Evolutionary conservation across 306 rosid species (phyloP).

Genomic region (Prunus persica): DNA sequence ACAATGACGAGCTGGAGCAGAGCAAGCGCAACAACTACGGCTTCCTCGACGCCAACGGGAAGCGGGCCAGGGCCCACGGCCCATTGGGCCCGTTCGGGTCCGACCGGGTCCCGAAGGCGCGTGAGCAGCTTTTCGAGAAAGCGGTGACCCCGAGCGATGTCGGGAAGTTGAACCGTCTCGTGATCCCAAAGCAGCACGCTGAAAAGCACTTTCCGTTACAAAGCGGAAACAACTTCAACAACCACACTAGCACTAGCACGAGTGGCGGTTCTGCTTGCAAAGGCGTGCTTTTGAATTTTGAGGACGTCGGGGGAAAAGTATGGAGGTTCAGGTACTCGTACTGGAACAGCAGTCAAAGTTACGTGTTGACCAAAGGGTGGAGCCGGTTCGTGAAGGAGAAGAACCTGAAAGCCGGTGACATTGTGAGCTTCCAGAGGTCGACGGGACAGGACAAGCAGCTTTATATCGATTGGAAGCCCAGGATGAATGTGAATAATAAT

Average conservation of each 20-base stretch:
- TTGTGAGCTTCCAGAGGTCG: slow-evolving; percentile 68
- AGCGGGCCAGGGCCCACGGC: neutral
- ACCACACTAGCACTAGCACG: neutral
- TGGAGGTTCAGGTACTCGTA: slow-evolving; percentile 97
- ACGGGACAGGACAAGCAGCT: slow-evolving; percentile 75
- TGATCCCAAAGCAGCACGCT: slow-evolving; percentile 95
- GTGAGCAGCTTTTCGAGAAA: slow-evolving; percentile 81
- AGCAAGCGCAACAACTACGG: slow-evolving; percentile 62
- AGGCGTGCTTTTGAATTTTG: slow-evolving; percentile 70
- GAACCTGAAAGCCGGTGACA: slow-evolving; percentile 82
- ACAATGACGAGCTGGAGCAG: slow-evolving; percentile 81
- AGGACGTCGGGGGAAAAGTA: slow-evolving; percentile 88
- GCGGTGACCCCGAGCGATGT: slow-evolving; percentile 95
- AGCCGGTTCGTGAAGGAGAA: slow-evolving; percentile 97
- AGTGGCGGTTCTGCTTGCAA: slow-evolving; percentile 28
- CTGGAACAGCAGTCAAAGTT: slow-evolving; percentile 98
- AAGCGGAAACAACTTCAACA: slow-evolving; percentile 13
- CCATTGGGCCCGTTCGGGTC: neutral
- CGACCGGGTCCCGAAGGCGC: slow-evolving; percentile 35
- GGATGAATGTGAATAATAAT: slow-evolving; percentile 8
- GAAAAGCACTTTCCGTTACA: slow-evolving; percentile 89
- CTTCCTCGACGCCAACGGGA: slow-evolving; percentile 23
- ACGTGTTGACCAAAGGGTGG: slow-evolving; percentile 94
- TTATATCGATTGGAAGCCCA: slow-evolving; percentile 64
- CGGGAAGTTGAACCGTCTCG: slow-evolving; percentile 81